Evolutionary conservation across 331 rosid genomes (phyloP), one percentile per base, ranked within the genome.

Genomic region (Pyracantha coccinea): DNA sequence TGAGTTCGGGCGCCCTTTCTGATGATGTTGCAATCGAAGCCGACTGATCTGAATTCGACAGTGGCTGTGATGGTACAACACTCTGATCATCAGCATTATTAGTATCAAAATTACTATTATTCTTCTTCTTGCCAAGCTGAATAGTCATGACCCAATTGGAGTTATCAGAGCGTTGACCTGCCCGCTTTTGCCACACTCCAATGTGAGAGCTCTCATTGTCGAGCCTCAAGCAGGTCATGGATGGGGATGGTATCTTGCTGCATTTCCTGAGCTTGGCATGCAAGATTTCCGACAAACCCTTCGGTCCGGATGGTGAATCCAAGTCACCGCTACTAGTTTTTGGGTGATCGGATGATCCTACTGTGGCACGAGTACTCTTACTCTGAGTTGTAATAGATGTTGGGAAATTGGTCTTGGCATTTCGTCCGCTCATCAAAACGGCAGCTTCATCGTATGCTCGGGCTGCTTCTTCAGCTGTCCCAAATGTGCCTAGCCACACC

Each of bases 141-240:
- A 88, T 88, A 7, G 89, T 89, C 93, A 89, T 84, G 14, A 92
- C 84, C 97, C 97, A 92, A 4, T 84, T 88, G 29, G 97, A 89
- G 76, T 92, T 86, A 8, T 86, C 80, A 3, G 91, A 82, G 21
- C 84, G 83, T 2, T 82, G 83, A 4, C 97, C 97, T 1, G 93
- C 93, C 2, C 97, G 90, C 54, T 89, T 92, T 20, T 92, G 97
- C 97, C 97, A 92, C 33, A 92, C 92, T 6, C 97, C 97, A 17
- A 92, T 88, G 65, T 86, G 93, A 55, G 92, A 89, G 59, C 79
- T 92, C 81, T 92, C 96, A 0, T 91, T 88, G 87, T 92, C 96
- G 4, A 92, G 88, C 83, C 97, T 87, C 80, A 92, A 75, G 78
- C 97, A 92, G 1, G 96, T 92, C 93, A 92, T 86, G 15, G 96